Evolutionary conservation across 495 filamentous ascomycete species (phyloP).

Genomic region (Parachaetomium inaequale): DNA sequence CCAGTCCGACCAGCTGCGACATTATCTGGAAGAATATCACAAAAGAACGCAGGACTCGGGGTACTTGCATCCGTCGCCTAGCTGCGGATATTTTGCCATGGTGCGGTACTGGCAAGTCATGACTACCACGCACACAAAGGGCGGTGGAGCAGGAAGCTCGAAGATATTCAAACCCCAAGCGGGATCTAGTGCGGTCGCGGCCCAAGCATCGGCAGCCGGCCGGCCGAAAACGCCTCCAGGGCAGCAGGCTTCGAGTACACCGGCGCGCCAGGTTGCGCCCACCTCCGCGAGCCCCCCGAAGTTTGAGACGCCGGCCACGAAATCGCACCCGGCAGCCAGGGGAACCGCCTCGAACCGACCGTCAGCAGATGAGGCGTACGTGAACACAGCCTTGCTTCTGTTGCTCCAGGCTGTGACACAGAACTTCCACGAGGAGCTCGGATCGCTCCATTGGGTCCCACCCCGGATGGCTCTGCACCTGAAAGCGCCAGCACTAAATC

Average conservation of each 20-base stretch:
- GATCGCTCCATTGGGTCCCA: neutral
- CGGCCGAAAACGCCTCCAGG: neutral
- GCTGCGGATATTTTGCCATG: neutral
- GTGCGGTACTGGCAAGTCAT: neutral
- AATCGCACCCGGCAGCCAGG: neutral
- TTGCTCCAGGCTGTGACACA: neutral
- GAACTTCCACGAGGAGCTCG: neutral
- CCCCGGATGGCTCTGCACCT: neutral
- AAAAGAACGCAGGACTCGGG: neutral
- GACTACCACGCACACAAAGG: neutral
- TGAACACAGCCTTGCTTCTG: neutral
- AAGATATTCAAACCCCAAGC: neutral
- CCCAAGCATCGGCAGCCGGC: neutral
- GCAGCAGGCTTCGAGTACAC: neutral
- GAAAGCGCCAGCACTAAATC: neutral
- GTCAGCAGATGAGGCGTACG: conserved; percentile 1
- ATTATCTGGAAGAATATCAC: neutral
- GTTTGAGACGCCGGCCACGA: neutral
- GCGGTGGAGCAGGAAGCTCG: neutral
- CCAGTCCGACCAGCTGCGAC: neutral
- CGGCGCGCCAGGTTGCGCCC: no score
- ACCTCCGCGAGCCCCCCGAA: neutral
- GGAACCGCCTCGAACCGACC: neutral
- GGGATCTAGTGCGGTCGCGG: neutral
- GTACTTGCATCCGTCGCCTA: neutral